Evolutionary conservation across 2,329 filamentous ascomycete genomes (phyloP).

Genomic region (Intubia oerlemansii): DNA sequence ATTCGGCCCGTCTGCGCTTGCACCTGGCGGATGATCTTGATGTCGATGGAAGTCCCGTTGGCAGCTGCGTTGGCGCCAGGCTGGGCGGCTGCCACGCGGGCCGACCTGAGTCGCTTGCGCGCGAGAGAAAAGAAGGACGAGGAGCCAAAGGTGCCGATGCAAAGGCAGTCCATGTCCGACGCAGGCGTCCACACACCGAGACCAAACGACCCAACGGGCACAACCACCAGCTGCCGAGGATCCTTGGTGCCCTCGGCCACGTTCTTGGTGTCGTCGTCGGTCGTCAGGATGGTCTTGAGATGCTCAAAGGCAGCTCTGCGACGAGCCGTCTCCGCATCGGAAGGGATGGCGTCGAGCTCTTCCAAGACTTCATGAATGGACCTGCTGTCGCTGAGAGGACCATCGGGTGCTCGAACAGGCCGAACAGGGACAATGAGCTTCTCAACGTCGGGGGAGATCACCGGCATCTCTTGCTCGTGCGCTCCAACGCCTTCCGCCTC

Average conservation of each 20-base stretch:
- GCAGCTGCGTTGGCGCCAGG: constrained; percentile 3
- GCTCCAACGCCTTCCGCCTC: too few relatives aligned
- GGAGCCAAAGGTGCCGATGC: constrained; percentile 38
- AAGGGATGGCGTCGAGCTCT: constrained; percentile 22
- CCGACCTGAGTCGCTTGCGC: constrained; percentile 23
- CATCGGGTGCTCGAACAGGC: constrained; percentile 11
- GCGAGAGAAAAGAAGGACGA: constrained; percentile 39
- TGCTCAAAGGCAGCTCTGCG: constrained; percentile 6
- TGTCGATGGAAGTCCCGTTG: constrained; percentile 9
- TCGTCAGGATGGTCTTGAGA: constrained; percentile 3
- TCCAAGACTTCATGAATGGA: constrained; percentile 18
- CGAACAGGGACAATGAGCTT: constrained; percentile 15
- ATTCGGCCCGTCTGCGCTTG: constrained; percentile 38
- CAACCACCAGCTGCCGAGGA: constrained; percentile 23
- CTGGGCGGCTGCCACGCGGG: constrained; percentile 13
- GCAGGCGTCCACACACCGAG: constrained; percentile 36
- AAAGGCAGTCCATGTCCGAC: constrained; percentile 46
- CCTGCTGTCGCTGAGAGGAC: constrained; percentile 12
- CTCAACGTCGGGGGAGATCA: constrained; percentile 6
- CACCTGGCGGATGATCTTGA: constrained; percentile 34
- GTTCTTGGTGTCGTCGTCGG: neutral
- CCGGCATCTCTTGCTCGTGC: neutral
- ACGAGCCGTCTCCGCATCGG: constrained; percentile 16
- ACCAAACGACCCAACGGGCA: constrained; percentile 44
- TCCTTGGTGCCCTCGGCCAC: neutral